Base-by-base conservation (phyloP, 2,329 filamentous ascomycete species). In the Diaporthe nobilis region DNA sequence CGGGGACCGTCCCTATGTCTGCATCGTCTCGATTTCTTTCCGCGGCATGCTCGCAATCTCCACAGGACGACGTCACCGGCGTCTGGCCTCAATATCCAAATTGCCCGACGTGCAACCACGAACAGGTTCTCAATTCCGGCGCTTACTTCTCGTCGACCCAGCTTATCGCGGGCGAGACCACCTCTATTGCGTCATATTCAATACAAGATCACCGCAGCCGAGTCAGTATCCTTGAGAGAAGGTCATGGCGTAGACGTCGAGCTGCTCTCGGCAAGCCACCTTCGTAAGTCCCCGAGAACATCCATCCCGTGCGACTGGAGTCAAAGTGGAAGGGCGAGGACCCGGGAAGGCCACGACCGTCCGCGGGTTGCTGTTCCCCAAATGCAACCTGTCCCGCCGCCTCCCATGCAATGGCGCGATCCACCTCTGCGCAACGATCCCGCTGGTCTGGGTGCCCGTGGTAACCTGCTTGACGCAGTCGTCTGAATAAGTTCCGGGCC, bases 181-280 rank as follows among this genome's bases (percentile, higher is more conserved):
- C 47, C 13, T n/a, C 12, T 10, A 39, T 73, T 73, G 71, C 71
- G 71, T 73, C 71, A 73, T 73, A 44, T 17, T n/a, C 47, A 55
- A 51, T 22, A 42, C 58, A 42, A 47, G 71, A 73, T 73, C 47
- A 65, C 34, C 71, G n/a, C 31, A 34, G 71, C 34, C 71, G 71
- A 73, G 71, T 73, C 71, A 73, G 49, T n/a, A 73, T 55, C 71
- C 47, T 73, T n/a, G 58, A 63, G 58, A 31, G 20, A 25, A 65
- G 17, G 39, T n/a, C 47, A 55, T 55, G 58, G 58, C 44, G 15
- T 25, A 39, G 39, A 51, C 25, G 7, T 63, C 53, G 28, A 53
- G 44, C 28, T 37, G 25, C 39, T 31, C 39, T 34, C 53, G 34
- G n/a, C 39, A 8, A 49, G 44, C 42, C n/a, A 2, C 28, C 31